A percentile compares a stretch with the other conserved stretches of the same genome.
These are phyloP conservation scores for Phytopythium helicoides DNA, from an alignment of 352 stramenopile species.

Conservation along the genomic window DNA sequence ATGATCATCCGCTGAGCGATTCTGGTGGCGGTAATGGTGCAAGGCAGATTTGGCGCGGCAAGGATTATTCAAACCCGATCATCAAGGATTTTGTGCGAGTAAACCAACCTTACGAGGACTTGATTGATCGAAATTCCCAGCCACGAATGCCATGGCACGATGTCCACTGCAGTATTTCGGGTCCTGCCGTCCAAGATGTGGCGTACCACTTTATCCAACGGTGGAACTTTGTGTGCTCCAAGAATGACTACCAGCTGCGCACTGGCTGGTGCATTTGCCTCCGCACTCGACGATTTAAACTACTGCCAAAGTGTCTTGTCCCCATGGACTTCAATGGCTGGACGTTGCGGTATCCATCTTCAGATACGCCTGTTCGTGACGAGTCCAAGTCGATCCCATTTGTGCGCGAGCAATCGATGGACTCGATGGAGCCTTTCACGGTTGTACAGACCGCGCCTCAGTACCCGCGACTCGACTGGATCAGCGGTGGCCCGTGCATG, in stretches of 20 bases:
- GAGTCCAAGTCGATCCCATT: constrained; percentile 42
- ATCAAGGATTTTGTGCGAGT: constrained; percentile 89
- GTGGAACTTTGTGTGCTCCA: constrained; percentile 90
- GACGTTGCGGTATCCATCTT: constrained; percentile 71
- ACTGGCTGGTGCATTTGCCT: constrained; percentile 88
- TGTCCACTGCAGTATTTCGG: constrained; percentile 82
- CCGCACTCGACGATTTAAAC: constrained; percentile 78
- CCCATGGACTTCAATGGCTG: constrained; percentile 88
- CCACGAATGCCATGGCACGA: constrained; percentile 91
- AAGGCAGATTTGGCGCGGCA: constrained; percentile 71
- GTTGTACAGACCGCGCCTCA: constrained; percentile 41
- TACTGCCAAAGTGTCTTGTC: constrained; percentile 78
- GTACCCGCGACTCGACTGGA: constrained; percentile 14
- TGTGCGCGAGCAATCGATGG: constrained; percentile 54
- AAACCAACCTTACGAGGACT: constrained; percentile 80
- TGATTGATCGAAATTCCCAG: constrained; percentile 73
- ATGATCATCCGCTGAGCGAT: constrained; percentile 71
- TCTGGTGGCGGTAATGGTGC: constrained; percentile 44
- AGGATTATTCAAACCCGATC: constrained; percentile 89
- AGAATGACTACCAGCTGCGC: constrained; percentile 85
- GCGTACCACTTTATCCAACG: constrained; percentile 90
- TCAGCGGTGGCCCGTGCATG: constrained; percentile 18
- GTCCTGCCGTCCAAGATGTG: constrained; percentile 79
- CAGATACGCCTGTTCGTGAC: constrained; percentile 36
- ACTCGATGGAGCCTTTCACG: constrained; percentile 48